Percentiles rank a stretch among this genome's conserved stretches.
phyloP scores from a whole-genome alignment of 345 rosid genomes.

The Psidium guajava region DNA sequence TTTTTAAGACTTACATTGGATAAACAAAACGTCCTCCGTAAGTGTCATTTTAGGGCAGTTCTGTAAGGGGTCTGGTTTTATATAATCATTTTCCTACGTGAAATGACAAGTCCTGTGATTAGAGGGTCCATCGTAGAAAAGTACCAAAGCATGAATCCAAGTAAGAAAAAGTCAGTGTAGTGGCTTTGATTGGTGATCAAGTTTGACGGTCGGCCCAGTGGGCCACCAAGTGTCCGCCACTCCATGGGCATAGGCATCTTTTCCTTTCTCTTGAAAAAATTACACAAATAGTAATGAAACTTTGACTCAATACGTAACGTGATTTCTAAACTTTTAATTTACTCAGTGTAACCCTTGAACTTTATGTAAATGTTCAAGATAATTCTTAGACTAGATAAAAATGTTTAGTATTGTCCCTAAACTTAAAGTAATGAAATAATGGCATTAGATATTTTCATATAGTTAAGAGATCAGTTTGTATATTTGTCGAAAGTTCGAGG shows the following conservation, averaged over 20 bases:
- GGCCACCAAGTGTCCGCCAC: neutral
- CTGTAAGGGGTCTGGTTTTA: neutral
- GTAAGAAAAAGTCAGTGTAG: neutral
- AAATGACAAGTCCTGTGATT: neutral
- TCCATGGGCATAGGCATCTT: neutral
- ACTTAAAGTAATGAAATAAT: no score
- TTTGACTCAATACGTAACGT: no score
- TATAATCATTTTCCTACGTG: neutral
- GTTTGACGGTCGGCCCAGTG: neutral
- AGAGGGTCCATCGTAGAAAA: neutral
- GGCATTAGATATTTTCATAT: no score
- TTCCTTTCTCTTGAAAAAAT: neutral
- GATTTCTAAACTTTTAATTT: no score
- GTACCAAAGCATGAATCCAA: neutral
- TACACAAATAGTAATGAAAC: no score
- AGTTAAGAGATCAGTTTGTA: no score
- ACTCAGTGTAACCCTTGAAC: no score
- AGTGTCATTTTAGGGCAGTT: neutral
- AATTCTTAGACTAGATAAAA: no score
- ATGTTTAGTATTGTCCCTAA: no score
- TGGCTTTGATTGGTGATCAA: neutral
- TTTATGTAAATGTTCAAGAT: no score
- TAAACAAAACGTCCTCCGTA: neutral
- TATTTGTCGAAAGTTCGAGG: no score
- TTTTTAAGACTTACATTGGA: neutral